Base-by-base conservation (phyloP, 345 rosid species). In the Cardamine occulta region DNA sequence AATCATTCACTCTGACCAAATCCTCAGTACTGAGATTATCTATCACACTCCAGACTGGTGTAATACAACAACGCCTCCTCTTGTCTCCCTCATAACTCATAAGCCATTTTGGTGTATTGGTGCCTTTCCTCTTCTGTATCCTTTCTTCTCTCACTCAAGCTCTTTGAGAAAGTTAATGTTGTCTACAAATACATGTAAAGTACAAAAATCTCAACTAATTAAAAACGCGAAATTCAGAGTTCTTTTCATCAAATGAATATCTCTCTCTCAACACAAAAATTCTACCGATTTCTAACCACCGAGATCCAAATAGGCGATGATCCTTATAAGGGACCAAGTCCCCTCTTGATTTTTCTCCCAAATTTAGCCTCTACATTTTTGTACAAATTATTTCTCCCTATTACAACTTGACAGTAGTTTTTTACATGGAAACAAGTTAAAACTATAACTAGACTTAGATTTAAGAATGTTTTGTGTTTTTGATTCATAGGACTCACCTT, bases 281-380 rank as follows among this genome's bases (percentile, higher is more conserved):
- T 86, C 68, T 87, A 95, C 99, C 90, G 97, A 56, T 76, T 95
- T 95, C 99, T 97, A 95, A 68, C 97, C 97, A 59, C 92, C 97
- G 15, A 97, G 96, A 83, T 95, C 97, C 78, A 95, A 80, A 86
- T 96, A 92, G 17, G 97, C 93, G 28, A 92, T n/a, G n/a, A n/a
- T n/a, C n/a, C n/a, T n/a, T n/a, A n/a, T n/a, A n/a, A 84, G 1
- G 99, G 97, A 69, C 99, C 99, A 68, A 97, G 97, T 66, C 92
- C 92, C 74, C 96, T 87, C 5, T 90, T 95, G 70, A 95, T 68
- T 84, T 92, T 95, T 37, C 99, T 97, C 15, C 99, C 97, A 80
- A 69, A 84, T 7, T 92, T 61, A 48, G 92, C 97, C 80, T 92
- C 96, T 29, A 97, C 96, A 12, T 96, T 95, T 86, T 77, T 92